Evolutionary conservation across 1,284 basidiomycete genomes (phyloP).

Genomic region (Cystobasidium slooffiae): DNA sequence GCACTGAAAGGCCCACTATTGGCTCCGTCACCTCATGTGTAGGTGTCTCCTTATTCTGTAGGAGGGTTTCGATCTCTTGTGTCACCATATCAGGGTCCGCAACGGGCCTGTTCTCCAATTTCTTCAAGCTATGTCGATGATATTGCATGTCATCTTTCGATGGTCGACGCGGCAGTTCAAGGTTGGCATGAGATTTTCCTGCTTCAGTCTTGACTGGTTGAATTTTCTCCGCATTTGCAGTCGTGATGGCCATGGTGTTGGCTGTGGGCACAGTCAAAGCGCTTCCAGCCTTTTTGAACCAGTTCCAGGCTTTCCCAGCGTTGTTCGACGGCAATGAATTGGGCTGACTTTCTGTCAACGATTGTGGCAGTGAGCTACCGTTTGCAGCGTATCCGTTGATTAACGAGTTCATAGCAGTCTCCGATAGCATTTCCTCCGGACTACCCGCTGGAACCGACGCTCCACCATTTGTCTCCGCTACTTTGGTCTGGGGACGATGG

Average conservation of each 20-base stretch:
- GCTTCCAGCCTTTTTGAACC: conserved; percentile 34
- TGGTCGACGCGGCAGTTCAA: neutral
- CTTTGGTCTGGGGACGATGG: conserved; percentile 3
- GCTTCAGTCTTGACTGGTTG: neutral
- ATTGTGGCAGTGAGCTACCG: neutral
- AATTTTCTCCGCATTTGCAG: neutral
- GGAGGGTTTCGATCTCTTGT: conserved; percentile 11
- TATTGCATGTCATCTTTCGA: conserved; percentile 11
- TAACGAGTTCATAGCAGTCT: conserved; percentile 25
- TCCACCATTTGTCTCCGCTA: neutral
- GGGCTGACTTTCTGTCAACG: conserved; percentile 8
- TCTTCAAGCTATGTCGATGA: conserved; percentile 1
- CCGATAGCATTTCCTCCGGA: conserved; percentile 32
- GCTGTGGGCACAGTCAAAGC: neutral
- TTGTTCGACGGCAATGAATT: neutral
- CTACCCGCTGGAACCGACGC: neutral
- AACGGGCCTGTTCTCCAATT: neutral
- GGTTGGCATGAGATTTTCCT: neutral
- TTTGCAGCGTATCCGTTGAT: conserved; percentile 1
- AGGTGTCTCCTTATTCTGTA: neutral
- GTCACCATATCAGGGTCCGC: neutral
- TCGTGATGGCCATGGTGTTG: neutral
- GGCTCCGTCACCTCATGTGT: neutral
- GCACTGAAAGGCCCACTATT: neutral
- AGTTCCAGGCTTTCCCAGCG: conserved; percentile 33